Conservation (phyloP, 306 rosid species). For the Castanea sativa region DNA sequence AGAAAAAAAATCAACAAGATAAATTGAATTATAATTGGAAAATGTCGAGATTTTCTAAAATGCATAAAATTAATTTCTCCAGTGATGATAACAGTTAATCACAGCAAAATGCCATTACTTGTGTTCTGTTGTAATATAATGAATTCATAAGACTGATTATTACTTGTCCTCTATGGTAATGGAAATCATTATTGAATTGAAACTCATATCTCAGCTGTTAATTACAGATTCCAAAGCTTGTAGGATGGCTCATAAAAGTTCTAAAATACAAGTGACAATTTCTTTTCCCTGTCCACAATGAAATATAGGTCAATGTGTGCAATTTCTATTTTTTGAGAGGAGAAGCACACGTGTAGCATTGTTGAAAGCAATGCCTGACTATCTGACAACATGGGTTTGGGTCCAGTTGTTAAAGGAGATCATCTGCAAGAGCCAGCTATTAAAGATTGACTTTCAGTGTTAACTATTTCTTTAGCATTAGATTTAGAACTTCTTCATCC, state of each 20-base stretch:
- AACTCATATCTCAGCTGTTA: neutral
- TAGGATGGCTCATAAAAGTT: neutral
- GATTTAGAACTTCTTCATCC: neutral
- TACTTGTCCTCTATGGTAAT: neutral
- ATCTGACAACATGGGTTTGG: neutral
- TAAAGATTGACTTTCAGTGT: neutral
- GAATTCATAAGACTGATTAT: neutral
- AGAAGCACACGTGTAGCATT: neutral
- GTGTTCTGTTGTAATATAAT: neutral
- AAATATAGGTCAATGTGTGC: too few relatives aligned
- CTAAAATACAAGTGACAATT: neutral
- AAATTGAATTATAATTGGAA: neutral
- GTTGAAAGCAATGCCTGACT: neutral
- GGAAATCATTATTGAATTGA: neutral
- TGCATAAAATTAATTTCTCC: neutral
- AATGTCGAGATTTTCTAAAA: neutral
- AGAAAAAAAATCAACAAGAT: slow-evolving; percentile 13
- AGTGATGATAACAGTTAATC: neutral
- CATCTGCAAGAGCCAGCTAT: neutral
- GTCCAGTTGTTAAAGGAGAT: neutral
- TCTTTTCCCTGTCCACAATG: too few relatives aligned
- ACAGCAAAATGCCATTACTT: neutral
- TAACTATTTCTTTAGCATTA: neutral
- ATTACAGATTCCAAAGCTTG: neutral
- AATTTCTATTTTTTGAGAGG: too few relatives aligned